Base-by-base conservation (phyloP, 345 rosid species). In the Moricandia arvensis region DNA sequence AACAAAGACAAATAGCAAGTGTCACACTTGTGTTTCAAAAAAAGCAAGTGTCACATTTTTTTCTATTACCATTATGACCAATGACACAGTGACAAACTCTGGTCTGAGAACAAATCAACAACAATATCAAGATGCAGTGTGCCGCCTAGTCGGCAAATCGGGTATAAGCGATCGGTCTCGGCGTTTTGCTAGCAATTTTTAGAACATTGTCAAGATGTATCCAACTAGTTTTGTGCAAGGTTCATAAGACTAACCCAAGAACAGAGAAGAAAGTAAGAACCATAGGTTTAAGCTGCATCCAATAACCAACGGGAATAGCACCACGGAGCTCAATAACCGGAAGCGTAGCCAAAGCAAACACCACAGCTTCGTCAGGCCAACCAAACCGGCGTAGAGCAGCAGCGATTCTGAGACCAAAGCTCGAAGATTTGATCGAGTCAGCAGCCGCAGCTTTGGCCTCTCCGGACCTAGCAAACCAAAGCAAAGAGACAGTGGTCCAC, bases 241-340 rank as follows among this genome's bases (percentile, higher is more conserved):
- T 15, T 41, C 15, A 24, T 38, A 66, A 62, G 74, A 84, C 97
- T 83, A 61, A 94, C 96, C 97, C 98, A 63, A 87, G 29, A 80
- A 91, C 78, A 70, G 96, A 81, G 73, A 85, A 75, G 65, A 82
- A 72, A 0, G 93, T 94, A 49, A 91, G 82, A 63, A 69, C 64
- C 0, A 24, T 18, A 11, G 97, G 98, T 33, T 85, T 85, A 10
- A 94, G 95, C 62, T 89, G 93, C 96, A 94, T 82, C 98, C 98
- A 94, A 71, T 94, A 91, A 66, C 98, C 98, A 49, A 94, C 96
- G 3, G 97, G 98, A 31, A 90, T 91, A 45, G 97, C 98, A 64
- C 98, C 95, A 35, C 97, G 96, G 53, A 94, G 98, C 82, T 94
- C 98, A 57, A 94, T 75, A 63, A 94, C 80, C 1, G 97, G 98